Evolutionary conservation across 78 protist genomes (phyloP).

Genomic region (Monocercomonoides exilis): DNA sequence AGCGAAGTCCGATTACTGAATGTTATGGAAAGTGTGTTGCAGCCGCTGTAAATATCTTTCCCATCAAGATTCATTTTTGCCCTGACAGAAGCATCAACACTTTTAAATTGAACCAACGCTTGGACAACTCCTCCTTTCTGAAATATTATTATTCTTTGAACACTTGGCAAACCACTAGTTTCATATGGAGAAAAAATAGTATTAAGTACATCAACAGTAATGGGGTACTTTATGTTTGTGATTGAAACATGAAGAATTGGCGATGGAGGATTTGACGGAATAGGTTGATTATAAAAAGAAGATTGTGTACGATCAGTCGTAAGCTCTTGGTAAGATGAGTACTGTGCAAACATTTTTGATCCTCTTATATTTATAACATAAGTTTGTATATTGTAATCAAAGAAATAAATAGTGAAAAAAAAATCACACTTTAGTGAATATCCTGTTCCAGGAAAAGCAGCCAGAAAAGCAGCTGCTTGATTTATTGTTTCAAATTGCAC

Average conservation of each 20-base stretch:
- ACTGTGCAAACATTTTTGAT: too few relatives aligned
- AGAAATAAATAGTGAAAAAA: too few relatives aligned
- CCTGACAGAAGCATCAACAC: neutral
- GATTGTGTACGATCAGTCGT: too few relatives aligned
- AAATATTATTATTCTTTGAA: neutral
- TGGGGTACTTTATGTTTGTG: neutral
- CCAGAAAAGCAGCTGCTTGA: too few relatives aligned
- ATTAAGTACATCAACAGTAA: neutral
- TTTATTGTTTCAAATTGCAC: too few relatives aligned
- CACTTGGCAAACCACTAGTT: neutral
- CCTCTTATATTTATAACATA: too few relatives aligned
- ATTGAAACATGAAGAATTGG: neutral
- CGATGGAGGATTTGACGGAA: too few relatives aligned
- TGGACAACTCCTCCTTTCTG: neutral
- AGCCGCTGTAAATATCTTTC: neutral
- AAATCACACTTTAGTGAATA: too few relatives aligned
- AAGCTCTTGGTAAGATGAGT: too few relatives aligned
- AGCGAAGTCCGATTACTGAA: neutral
- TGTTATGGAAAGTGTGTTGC: neutral
- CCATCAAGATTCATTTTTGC: neutral
- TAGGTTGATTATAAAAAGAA: too few relatives aligned
- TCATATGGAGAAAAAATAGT: neutral
- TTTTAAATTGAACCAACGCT: neutral
- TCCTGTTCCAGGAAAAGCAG: too few relatives aligned
- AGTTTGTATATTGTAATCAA: too few relatives aligned